A percentile compares a stretch with the other conserved stretches of the same genome.
Evolutionary conservation across 371 early-diverging fungal genomes (phyloP).

Genomic region (Mortierella sp.): DNA sequence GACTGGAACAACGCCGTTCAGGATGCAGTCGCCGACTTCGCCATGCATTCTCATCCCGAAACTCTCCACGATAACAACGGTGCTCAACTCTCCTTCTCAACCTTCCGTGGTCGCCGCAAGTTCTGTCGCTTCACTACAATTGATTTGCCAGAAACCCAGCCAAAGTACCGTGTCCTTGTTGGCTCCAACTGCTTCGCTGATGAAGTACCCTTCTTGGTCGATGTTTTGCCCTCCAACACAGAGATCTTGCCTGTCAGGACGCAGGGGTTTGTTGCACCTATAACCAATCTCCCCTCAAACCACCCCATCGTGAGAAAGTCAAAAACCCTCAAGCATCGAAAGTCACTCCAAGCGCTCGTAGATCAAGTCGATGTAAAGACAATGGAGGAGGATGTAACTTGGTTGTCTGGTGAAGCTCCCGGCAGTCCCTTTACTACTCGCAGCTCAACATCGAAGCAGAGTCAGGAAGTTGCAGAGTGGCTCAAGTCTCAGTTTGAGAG

Average conservation of each 20-base stretch:
- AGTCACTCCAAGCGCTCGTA: conserved; percentile 40
- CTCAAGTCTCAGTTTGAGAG: conserved; percentile 48
- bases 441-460: conserved; percentile 51
- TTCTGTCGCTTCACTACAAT: conserved; percentile 39
- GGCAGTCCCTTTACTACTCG: conserved; percentile 54
- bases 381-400: conserved; percentile 54
- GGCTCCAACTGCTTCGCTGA: conserved; percentile 44
- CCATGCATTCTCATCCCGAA: conserved; percentile 9
- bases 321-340: conserved; percentile 29
- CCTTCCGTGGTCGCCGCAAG: conserved; percentile 36
- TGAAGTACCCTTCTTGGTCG: conserved; percentile 32
- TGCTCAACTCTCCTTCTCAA: conserved; percentile 27
- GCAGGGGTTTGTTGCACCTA: conserved; percentile 29
- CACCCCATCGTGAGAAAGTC: conserved; percentile 42
- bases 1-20: conserved; percentile 42
- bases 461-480: conserved; percentile 54
- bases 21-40: conserved; percentile 32
- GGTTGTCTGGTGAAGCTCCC: conserved; percentile 55
- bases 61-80: background rate
- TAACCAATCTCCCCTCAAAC: conserved; percentile 25
- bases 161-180: conserved; percentile 34
- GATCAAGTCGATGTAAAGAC: conserved; percentile 42
- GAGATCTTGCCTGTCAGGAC: conserved; percentile 53
- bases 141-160: conserved; percentile 29
- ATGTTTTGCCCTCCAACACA: conserved; percentile 47